phyloP scores from a whole-genome alignment of 2,329 filamentous ascomycete genomes.

The Rhynchosporium graminicola region DNA sequence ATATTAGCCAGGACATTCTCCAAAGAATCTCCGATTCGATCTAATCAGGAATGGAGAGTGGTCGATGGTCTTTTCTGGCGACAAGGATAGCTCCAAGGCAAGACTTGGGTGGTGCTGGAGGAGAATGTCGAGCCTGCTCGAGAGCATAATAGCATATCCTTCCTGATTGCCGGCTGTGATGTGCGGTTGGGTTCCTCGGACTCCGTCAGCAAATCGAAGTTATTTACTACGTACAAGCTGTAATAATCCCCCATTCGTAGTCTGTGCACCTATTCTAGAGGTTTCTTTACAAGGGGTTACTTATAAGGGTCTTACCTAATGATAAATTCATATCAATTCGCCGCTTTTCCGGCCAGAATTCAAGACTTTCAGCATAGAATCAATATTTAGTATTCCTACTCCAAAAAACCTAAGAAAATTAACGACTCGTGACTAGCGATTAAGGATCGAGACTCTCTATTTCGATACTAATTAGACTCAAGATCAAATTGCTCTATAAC shows the following conservation, averaged over 20 bases:
- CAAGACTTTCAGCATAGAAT: background rate
- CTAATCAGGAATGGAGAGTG: constrained; percentile 60
- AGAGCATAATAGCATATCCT: constrained; percentile 68
- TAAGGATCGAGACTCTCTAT: background rate
- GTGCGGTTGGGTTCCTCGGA: constrained; percentile 25
- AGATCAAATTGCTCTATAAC: background rate
- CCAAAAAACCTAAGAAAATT: background rate
- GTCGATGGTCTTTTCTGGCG: constrained; percentile 80
- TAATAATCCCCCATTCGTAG: no score
- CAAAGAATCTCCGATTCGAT: constrained; percentile 39
- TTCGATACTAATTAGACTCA: background rate
- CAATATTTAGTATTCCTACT: background rate
- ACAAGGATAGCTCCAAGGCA: constrained; percentile 86
- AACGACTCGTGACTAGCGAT: background rate
- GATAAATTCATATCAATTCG: background rate
- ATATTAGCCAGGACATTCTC: background rate
- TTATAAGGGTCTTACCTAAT: no score
- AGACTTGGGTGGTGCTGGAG: constrained; percentile 85
- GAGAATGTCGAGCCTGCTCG: constrained; percentile 70
- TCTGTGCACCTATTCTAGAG: no score
- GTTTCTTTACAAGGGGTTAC: no score
- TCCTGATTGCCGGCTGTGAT: constrained; percentile 31
- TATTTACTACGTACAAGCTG: background rate
- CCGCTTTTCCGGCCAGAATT: background rate
- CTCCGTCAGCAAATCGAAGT: constrained; percentile 20